Evolutionary conservation across 306 rosid genomes (phyloP).

Genomic region (Lablab purpureus): DNA sequence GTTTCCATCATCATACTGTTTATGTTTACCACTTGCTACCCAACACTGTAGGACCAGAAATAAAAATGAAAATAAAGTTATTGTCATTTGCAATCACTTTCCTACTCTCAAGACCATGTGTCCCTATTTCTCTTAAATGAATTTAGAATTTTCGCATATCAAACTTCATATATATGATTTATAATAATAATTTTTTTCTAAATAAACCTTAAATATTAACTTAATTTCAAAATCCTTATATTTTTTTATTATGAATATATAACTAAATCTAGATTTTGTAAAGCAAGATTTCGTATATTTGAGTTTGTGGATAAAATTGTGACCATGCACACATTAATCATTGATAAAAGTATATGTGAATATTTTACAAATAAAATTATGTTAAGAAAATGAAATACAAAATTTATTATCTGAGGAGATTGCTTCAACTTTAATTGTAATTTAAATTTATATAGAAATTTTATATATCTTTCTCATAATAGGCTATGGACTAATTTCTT

Average conservation of each 20-base stretch:
- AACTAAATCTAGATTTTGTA: too few relatives aligned
- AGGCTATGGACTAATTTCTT: too few relatives aligned
- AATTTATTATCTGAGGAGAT: too few relatives aligned
- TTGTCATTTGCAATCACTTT: not conserved
- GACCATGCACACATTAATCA: too few relatives aligned
- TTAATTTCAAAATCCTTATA: not conserved
- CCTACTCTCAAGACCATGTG: not conserved
- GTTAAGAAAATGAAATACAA: too few relatives aligned
- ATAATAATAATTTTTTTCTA: not conserved
- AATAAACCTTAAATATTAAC: not conserved
- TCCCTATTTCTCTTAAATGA: not conserved
- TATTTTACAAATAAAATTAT: too few relatives aligned
- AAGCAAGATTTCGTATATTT: too few relatives aligned
- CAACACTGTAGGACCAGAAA: not conserved
- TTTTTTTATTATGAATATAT: not conserved
- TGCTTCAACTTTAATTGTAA: too few relatives aligned
- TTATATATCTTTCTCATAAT: too few relatives aligned
- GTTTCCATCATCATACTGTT: not conserved
- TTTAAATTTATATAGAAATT: too few relatives aligned
- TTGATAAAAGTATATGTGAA: too few relatives aligned
- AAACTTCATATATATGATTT: not conserved
- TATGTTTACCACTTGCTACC: not conserved
- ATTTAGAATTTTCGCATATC: not conserved
- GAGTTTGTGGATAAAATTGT: too few relatives aligned
- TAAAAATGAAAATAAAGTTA: not conserved